Conservation (phyloP, 352 stramenopile genomes). For the Pythium coloratum region DNA sequence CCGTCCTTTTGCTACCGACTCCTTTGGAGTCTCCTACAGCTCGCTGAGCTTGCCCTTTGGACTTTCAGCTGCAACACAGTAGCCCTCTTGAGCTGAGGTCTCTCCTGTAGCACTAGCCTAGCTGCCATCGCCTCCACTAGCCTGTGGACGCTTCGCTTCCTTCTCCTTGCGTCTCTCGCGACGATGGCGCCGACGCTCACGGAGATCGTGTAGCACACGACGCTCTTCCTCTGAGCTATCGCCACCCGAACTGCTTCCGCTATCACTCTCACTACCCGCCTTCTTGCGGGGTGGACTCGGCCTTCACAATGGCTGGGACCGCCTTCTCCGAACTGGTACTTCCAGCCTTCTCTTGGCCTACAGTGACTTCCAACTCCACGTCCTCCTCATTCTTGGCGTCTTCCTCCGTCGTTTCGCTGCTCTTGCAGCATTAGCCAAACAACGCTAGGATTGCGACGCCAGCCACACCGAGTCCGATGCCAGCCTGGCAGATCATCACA, state of each 20-base stretch:
- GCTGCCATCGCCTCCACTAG: neutral
- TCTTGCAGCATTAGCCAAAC: neutral
- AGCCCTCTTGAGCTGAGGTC: neutral
- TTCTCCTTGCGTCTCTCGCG: neutral
- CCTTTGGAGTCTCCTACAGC: too few species aligned
- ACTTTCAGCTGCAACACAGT: neutral
- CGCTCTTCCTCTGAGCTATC: neutral
- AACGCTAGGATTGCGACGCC: neutral
- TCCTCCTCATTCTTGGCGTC: too few species aligned
- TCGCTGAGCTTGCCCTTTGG: too few species aligned
- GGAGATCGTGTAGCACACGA: neutral
- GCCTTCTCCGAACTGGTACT: neutral
- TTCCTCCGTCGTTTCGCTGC: neutral
- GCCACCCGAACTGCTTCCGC: neutral
- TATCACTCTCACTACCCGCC: neutral
- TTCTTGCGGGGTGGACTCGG: neutral
- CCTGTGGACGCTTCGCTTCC: neutral
- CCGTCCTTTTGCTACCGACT: too few species aligned
- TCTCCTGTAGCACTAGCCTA: neutral
- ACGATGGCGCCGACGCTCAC: neutral
- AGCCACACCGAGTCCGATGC: neutral
- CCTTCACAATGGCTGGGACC: neutral
- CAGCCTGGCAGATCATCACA: too few species aligned
- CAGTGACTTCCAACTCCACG: too few species aligned
- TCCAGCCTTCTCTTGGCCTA: neutral